phyloP scores from a whole-genome alignment of 2,329 filamentous ascomycete species.

The Ophiosphaerella narmari region DNA sequence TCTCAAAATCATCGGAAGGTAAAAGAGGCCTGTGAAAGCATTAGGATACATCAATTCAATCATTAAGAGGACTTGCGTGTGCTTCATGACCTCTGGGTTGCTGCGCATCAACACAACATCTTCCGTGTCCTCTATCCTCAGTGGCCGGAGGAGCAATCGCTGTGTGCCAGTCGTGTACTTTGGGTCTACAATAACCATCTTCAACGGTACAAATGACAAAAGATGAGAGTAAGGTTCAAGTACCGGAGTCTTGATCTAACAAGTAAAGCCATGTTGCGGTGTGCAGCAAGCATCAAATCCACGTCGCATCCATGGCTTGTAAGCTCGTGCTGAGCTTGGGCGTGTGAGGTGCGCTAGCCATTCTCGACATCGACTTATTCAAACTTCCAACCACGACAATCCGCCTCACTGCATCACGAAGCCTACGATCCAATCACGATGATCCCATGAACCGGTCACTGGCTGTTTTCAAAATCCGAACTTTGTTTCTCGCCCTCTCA shows the following conservation, averaged over 20 bases:
- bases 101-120: slow-evolving; percentile 59
- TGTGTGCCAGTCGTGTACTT: slow-evolving; percentile 49
- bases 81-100: slow-evolving; percentile 66
- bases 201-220: slow-evolving; percentile 8
- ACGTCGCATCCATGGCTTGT: slow-evolving; percentile 3
- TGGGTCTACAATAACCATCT: slow-evolving; percentile 42
- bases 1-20: slow-evolving; percentile 55
- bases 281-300: slow-evolving; percentile 20
- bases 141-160: slow-evolving; percentile 61
- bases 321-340: slow-evolving; percentile 18
- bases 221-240: not conserved
- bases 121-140: slow-evolving; percentile 56
- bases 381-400: slow-evolving; percentile 25
- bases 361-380: slow-evolving; percentile 19
- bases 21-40: slow-evolving; percentile 50
- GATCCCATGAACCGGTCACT: slow-evolving; percentile 12
- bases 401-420: slow-evolving; percentile 20
- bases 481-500: slow-evolving; percentile 5
- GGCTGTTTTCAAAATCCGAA: slow-evolving; percentile 8
- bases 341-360: slow-evolving; percentile 17
- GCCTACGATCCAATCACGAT: slow-evolving; percentile 27
- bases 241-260: too few species aligned
- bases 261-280: slow-evolving; percentile 31
- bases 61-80: slow-evolving; percentile 50
- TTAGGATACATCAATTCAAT: slow-evolving; percentile 7